A percentile compares a stretch with the other conserved stretches of the same genome.
phyloP scores from a whole-genome alignment of 2,329 filamentous ascomycete species.

The Cordyceps farinosa region DNA sequence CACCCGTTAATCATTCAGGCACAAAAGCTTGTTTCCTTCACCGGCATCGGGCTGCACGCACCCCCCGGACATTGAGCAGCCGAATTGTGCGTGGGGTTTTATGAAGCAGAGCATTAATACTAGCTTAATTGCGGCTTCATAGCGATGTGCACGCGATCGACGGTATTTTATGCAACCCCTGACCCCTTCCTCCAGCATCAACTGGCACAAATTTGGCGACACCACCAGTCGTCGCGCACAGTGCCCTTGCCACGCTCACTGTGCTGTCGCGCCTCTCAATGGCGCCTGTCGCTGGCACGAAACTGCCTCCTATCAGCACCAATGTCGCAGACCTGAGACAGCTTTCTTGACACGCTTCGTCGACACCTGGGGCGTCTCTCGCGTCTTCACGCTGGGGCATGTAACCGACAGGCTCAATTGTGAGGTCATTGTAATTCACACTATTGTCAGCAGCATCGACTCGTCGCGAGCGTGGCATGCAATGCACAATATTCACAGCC shows the following conservation, averaged over 20 bases:
- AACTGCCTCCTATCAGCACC: constrained; percentile 5
- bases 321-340: constrained; percentile 14
- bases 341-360: not conserved
- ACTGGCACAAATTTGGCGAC: not conserved
- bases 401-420: not conserved
- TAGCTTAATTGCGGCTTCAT: not conserved
- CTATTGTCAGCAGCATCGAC: not conserved
- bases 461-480: not conserved
- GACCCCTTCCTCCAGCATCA: not conserved
- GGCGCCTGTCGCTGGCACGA: not conserved
- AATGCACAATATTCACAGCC: not conserved
- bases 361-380: not conserved
- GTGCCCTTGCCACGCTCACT: not conserved
- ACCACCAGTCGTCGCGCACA: not conserved
- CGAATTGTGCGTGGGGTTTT: constrained; percentile 1
- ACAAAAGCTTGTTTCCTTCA: constrained; percentile 1
- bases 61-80: not conserved
- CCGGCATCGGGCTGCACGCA: not conserved
- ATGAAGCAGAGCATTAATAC: not conserved
- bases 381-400: not conserved
- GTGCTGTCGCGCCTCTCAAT: not conserved
- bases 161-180: constrained; percentile 1
- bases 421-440: not conserved
- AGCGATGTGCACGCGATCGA: constrained; percentile 3
- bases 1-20: not conserved